Conservation (phyloP, 208 protist genomes). For the Herpetomonas samuelpessoai region DNA sequence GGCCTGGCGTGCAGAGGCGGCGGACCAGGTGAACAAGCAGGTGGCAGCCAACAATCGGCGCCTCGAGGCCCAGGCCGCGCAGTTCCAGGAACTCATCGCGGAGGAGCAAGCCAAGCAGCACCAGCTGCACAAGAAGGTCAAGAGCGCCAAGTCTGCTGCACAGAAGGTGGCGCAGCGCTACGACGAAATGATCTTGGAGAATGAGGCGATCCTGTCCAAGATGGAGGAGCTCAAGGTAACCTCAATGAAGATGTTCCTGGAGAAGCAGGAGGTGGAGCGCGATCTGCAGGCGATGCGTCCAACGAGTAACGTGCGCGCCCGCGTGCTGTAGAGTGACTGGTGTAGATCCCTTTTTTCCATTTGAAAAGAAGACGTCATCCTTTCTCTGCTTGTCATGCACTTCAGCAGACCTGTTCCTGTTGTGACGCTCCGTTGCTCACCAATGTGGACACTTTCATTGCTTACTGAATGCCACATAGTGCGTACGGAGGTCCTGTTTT, state of each 20-base stretch:
- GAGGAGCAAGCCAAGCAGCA: conserved; percentile 84
- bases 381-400: conserved; percentile 18
- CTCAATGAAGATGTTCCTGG: conserved; percentile 88
- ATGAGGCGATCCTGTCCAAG: conserved; percentile 78
- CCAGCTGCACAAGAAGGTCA: conserved; percentile 83
- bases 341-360: conserved; percentile 16
- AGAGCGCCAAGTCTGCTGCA: conserved; percentile 70
- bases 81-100: conserved; percentile 76
- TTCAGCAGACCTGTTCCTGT: neutral
- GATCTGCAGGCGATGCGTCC: conserved; percentile 60
- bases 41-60: conserved; percentile 80
- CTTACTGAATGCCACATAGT: neutral
- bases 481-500: no score
- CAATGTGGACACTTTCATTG: neutral
- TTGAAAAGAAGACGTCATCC: no score
- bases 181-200: conserved; percentile 92
- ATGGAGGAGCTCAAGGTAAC: conserved; percentile 89
- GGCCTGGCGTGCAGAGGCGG: conserved; percentile 56
- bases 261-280: conserved; percentile 81
- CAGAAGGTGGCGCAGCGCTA: conserved; percentile 87
- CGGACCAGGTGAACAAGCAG: conserved; percentile 78
- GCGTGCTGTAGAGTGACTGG: conserved; percentile 30
- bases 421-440: neutral
- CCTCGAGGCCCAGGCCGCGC: conserved; percentile 70
- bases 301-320: conserved; percentile 35